Conservation (phyloP, 805 yeast genomes). For the Huiozyma sinensis region DNA sequence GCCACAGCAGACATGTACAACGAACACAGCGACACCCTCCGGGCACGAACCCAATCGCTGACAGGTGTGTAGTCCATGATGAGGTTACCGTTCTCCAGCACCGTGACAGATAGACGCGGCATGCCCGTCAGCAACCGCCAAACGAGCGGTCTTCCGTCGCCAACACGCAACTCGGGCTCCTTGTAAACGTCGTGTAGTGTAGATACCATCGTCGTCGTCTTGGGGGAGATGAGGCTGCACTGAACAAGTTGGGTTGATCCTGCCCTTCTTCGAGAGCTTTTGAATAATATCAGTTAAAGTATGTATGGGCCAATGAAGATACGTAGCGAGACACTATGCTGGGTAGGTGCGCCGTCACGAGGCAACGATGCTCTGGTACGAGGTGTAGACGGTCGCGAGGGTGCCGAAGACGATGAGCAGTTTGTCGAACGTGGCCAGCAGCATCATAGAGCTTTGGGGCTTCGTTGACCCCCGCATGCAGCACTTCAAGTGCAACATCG, state of each 20-base stretch:
- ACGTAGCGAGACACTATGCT: too few relatives aligned
- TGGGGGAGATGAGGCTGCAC: too few relatives aligned
- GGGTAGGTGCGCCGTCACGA: too few relatives aligned
- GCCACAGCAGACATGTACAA: conserved; percentile 5
- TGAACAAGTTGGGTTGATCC: too few relatives aligned
- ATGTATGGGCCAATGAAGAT: too few relatives aligned
- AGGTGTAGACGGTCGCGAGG: conserved; percentile 55
- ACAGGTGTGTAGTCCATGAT: conserved; percentile 8
- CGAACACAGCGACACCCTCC: background rate
- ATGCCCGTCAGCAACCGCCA: background rate
- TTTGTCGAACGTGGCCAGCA: conserved; percentile 35
- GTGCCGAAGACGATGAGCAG: conserved; percentile 45
- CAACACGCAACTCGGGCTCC: too few relatives aligned
- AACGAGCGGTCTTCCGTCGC: conserved; percentile 1
- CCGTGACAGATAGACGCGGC: conserved; percentile 1
- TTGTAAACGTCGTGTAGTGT: too few relatives aligned
- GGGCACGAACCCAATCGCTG: conserved; percentile 6
- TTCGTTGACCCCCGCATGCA: conserved; percentile 29
- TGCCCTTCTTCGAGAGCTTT: too few relatives aligned
- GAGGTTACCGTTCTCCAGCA: conserved; percentile 11
- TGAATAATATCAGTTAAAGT: too few relatives aligned
- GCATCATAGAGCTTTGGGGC: conserved; percentile 9
- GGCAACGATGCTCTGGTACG: conserved; percentile 40
- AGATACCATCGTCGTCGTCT: too few relatives aligned
- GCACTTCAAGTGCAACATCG: conserved; percentile 55